Evolutionary conservation across 345 rosid genomes (phyloP).

Genomic region (Acer yangbiense): DNA sequence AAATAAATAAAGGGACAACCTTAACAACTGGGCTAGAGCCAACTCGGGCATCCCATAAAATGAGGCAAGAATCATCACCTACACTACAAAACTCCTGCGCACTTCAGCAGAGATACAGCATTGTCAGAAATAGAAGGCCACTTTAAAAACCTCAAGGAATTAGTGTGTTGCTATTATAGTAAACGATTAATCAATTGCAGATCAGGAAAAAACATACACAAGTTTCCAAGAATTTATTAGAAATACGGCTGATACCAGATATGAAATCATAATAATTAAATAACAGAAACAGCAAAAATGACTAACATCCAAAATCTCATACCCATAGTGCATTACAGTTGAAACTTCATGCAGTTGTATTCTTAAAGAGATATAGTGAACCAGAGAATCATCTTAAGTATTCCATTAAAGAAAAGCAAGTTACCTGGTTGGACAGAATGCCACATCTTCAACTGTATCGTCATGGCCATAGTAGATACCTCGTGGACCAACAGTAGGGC

Average conservation of each 20-base stretch:
- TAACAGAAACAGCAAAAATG: background rate
- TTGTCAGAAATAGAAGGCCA: conserved; percentile 28
- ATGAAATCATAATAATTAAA: background rate
- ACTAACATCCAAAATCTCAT: background rate
- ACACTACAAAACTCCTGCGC: conserved; percentile 98
- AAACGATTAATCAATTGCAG: background rate
- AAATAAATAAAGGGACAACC: conserved; percentile 39
- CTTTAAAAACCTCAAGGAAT: conserved; percentile 14
- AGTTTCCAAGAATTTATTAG: background rate
- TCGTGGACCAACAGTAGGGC: conserved; percentile 90
- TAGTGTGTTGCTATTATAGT: background rate
- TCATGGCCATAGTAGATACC: conserved; percentile 91
- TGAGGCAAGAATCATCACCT: conserved; percentile 99
- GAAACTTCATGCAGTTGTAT: background rate
- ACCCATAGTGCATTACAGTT: background rate
- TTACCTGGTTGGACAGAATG: conserved; percentile 96
- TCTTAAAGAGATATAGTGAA: background rate
- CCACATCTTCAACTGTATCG: conserved; percentile 97
- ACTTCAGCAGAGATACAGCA: conserved; percentile 45
- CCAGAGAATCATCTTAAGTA: background rate
- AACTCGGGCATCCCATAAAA: conserved; percentile 96
- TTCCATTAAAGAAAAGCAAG: conserved; percentile 17
- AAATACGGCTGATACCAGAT: background rate
- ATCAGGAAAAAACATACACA: background rate
- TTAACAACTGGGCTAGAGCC: conserved; percentile 81